These are phyloP conservation scores for Citrullus colocynthis DNA, from an alignment of 306 rosid species.

Conservation along the genomic window DNA sequence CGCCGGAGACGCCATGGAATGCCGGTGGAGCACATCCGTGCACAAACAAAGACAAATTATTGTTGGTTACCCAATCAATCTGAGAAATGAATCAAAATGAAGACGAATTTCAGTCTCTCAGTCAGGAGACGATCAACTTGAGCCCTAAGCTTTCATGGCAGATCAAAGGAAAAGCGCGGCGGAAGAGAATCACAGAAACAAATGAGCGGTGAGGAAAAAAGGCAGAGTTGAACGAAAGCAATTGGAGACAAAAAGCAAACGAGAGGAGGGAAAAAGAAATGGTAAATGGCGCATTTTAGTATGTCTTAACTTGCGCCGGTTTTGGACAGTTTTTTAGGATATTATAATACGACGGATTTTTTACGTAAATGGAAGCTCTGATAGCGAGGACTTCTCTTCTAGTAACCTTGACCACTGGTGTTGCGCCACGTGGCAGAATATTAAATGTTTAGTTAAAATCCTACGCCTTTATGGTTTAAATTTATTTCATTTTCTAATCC, in stretches of 20 bases:
- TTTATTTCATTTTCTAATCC: too few species aligned
- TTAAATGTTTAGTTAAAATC: too few species aligned
- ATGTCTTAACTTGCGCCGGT: neutral
- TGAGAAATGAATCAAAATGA: neutral
- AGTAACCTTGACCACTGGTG: neutral
- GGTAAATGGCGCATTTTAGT: neutral
- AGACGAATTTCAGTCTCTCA: neutral
- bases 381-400: neutral
- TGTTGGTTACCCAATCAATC: neutral
- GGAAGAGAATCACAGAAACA: slow-evolving; percentile 1
- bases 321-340: neutral
- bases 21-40: slow-evolving; percentile 16
- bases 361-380: neutral
- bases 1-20: slow-evolving; percentile 51
- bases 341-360: neutral
- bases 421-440: neutral
- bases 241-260: neutral
- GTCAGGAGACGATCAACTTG: neutral
- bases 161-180: neutral
- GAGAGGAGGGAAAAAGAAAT: neutral
- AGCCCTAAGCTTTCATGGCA: neutral
- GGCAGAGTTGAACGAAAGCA: neutral
- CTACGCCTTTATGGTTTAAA: too few species aligned
- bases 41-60: neutral
- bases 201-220: neutral